These are phyloP conservation scores for Nidularia pulvinata DNA, from an alignment of 768 basidiomycete genomes.

Conservation along the genomic window DNA sequence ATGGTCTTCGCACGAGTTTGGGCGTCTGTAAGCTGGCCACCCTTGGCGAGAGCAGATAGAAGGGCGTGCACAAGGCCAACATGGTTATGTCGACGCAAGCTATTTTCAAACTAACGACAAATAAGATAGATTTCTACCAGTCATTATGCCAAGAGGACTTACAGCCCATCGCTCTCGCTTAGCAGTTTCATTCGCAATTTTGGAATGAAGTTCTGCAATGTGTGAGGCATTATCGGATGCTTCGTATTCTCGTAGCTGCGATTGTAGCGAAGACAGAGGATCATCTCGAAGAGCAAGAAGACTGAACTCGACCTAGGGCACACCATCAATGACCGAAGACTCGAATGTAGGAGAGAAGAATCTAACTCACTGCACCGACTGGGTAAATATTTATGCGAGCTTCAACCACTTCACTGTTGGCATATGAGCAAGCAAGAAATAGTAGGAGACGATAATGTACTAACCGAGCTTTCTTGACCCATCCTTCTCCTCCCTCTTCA, in stretches of 20 bases:
- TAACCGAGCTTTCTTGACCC: slow-evolving; percentile 82
- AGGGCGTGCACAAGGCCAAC: slow-evolving; percentile 79
- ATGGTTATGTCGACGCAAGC: slow-evolving; percentile 84
- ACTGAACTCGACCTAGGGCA: slow-evolving; percentile 82
- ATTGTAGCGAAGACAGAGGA: slow-evolving; percentile 68
- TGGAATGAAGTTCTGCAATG: slow-evolving; percentile 53
- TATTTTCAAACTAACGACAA: slow-evolving; percentile 76
- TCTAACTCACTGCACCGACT: slow-evolving; percentile 70
- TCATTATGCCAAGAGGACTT: slow-evolving; percentile 26
- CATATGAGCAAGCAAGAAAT: slow-evolving; percentile 12
- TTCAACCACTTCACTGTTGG: slow-evolving; percentile 77
- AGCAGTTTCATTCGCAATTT: slow-evolving; percentile 63
- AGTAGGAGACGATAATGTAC: slow-evolving; percentile 10
- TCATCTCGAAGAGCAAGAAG: slow-evolving; percentile 86
- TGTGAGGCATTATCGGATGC: slow-evolving; percentile 34
- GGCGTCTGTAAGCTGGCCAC: slow-evolving; percentile 56
- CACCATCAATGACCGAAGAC: too few relatives aligned
- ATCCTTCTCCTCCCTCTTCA: slow-evolving; percentile 71
- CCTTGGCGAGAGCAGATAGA: slow-evolving; percentile 71
- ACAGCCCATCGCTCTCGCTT: slow-evolving; percentile 86
- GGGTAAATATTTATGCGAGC: slow-evolving; percentile 91
- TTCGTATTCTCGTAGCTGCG: slow-evolving; percentile 52
- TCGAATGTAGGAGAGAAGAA: too few relatives aligned
- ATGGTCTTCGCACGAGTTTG: slow-evolving; percentile 40
- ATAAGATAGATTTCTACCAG: slow-evolving; percentile 6